Evolutionary conservation across 2,329 filamentous ascomycete genomes (phyloP).

Genomic region (Sordariomycetes sp.): DNA sequence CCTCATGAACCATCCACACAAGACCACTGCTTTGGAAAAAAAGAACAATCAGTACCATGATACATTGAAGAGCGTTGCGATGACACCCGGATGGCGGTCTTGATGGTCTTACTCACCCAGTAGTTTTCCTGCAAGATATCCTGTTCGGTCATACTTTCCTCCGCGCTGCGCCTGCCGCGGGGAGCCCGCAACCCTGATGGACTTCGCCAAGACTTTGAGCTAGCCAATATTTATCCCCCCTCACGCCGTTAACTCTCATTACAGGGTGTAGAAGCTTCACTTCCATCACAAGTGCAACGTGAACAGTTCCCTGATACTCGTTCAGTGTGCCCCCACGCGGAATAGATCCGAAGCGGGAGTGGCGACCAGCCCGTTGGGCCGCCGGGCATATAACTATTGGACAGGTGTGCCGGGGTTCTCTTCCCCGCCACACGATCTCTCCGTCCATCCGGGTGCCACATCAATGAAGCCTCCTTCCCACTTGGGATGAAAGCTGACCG

Average conservation of each 20-base stretch:
- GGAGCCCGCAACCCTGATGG: not conserved
- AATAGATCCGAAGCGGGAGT: not conserved
- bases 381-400: not conserved
- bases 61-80: not conserved
- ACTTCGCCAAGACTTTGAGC: not conserved
- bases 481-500: not conserved
- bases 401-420: not conserved
- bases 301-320: not conserved
- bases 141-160: not conserved
- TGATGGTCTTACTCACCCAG: not conserved
- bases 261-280: not conserved
- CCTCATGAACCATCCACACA: not conserved
- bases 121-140: not conserved
- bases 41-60: not conserved
- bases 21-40: not conserved
- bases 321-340: not conserved
- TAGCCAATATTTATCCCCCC: not conserved
- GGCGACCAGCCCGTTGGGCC: not conserved
- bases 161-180: not conserved
- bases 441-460: not conserved
- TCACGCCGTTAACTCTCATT: not conserved
- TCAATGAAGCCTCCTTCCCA: not conserved
- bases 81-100: not conserved
- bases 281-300: not conserved
- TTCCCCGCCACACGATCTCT: not conserved